Conservation (phyloP, 2,329 filamentous ascomycete species). For the Aspergillus flavus region DNA sequence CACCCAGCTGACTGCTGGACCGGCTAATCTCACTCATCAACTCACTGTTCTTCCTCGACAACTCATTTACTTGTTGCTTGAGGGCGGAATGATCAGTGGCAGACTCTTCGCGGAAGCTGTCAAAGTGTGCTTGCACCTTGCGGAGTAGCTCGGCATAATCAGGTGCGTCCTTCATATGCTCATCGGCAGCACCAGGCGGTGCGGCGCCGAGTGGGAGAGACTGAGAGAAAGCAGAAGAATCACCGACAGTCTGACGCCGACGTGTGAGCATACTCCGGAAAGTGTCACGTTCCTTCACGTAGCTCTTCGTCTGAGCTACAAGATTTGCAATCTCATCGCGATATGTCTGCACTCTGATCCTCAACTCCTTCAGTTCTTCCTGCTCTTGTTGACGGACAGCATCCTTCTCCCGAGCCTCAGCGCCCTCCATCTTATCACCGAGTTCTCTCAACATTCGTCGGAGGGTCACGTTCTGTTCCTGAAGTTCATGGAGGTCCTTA, state of each 20-base stretch:
- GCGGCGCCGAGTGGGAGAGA: conserved; percentile 62
- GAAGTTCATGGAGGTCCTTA: conserved; percentile 79
- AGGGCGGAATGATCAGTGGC: conserved; percentile 78
- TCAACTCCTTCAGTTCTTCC: conserved; percentile 72
- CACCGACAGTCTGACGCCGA: conserved; percentile 62
- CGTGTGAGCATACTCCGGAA: conserved; percentile 93
- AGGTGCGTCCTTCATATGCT: conserved; percentile 56
- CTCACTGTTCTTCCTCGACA: conserved; percentile 79
- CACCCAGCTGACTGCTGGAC: conserved; percentile 75
- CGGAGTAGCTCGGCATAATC: conserved; percentile 78
- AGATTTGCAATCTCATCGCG: conserved; percentile 84
- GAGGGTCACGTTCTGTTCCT: conserved; percentile 84
- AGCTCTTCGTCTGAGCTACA: conserved; percentile 82
- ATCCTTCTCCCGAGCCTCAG: conserved; percentile 71
- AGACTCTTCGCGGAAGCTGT: conserved; percentile 84
- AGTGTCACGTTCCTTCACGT: conserved; percentile 94
- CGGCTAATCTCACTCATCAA: conserved; percentile 82
- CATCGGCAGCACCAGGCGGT: conserved; percentile 48
- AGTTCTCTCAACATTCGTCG: conserved; percentile 81
- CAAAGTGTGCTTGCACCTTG: conserved; percentile 86
- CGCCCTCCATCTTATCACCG: conserved; percentile 86
- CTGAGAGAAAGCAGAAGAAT: conserved; percentile 69
- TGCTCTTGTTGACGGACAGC: conserved; percentile 58
- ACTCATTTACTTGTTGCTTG: conserved; percentile 78
- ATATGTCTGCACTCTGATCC: conserved; percentile 74